These are phyloP conservation scores for Fragilariopsis cylindrus DNA, from an alignment of 108 stramenopile genomes.

Conservation along the genomic window DNA sequence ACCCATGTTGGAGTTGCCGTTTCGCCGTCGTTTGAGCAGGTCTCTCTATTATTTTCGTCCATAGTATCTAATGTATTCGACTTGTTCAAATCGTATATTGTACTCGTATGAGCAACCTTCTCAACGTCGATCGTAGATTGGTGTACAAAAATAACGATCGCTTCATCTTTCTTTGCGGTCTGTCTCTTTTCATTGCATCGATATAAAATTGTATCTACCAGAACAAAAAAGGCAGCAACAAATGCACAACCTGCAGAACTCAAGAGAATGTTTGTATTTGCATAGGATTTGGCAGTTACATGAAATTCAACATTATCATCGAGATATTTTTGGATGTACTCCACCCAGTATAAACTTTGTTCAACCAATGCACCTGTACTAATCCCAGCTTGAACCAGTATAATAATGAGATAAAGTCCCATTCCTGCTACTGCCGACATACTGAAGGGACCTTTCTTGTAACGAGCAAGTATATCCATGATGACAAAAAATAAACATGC, in stretches of 20 bases:
- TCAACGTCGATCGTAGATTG: background rate
- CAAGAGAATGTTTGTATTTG: constrained; percentile 1
- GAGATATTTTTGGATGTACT: constrained; percentile 17
- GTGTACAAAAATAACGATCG: background rate
- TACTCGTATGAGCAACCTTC: background rate
- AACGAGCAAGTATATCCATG: constrained; percentile 15
- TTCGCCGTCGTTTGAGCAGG: background rate
- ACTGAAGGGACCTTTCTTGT: constrained; percentile 8
- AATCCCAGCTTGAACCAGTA: constrained; percentile 17
- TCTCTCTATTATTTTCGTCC: background rate
- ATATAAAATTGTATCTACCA: constrained; percentile 11
- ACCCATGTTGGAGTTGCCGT: background rate
- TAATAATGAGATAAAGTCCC: constrained; percentile 14
- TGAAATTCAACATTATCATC: constrained; percentile 9
- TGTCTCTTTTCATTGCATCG: constrained; percentile 16
- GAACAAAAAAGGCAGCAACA: background rate
- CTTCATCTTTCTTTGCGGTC: background rate
- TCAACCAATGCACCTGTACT: background rate
- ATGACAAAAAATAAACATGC: constrained; percentile 13
- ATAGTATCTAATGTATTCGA: constrained; percentile 5
- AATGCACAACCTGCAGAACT: constrained; percentile 4
- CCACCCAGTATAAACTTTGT: constrained; percentile 18
- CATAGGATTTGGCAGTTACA: constrained; percentile 3
- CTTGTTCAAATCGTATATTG: background rate
- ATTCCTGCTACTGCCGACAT: constrained; percentile 16